A percentile compares a stretch with the other conserved stretches of the same genome.
phyloP scores from a whole-genome alignment of 345 rosid genomes.

The Gossypium anomalum region DNA sequence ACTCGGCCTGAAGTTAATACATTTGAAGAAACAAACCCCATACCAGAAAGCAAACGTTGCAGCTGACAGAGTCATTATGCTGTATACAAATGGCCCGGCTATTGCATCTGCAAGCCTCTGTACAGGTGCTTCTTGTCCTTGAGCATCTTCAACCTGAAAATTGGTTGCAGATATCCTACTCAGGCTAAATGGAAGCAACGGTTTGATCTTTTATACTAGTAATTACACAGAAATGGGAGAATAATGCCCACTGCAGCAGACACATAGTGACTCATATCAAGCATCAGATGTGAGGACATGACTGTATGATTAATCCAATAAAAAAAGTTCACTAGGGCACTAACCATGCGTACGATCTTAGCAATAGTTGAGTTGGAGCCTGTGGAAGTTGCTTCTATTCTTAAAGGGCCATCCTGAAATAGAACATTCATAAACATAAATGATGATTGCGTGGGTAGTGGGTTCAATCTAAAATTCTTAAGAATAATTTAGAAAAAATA shows the following conservation, averaged over 20 bases:
- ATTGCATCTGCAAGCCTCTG: conserved; percentile 93
- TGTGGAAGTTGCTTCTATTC: conserved; percentile 74
- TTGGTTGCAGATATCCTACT: background rate
- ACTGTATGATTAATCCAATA: background rate
- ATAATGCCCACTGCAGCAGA: background rate
- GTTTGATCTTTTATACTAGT: background rate
- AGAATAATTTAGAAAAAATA: conserved; percentile 5
- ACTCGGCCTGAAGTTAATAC: conserved; percentile 2
- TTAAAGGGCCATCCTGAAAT: conserved; percentile 91
- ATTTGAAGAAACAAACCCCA: conserved; percentile 21
- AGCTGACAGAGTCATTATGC: conserved; percentile 76
- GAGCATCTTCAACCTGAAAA: conserved; percentile 90
- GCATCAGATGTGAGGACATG: background rate
- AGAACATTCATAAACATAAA: conserved; percentile 10
- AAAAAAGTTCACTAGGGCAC: conserved; percentile 18
- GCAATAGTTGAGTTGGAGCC: conserved; percentile 87
- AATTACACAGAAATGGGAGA: background rate
- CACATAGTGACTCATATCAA: background rate
- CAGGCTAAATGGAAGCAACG: background rate
- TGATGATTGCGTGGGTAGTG: background rate
- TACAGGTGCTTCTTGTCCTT: conserved; percentile 91
- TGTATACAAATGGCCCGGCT: conserved; percentile 93
- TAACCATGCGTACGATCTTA: conserved; percentile 81
- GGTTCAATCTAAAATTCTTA: background rate
- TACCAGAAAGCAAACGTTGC: conserved; percentile 93